Evolutionary conservation across 73 alveolate genomes (phyloP), one percentile per base, ranked within the genome.

Genomic region (Stentor coeruleus): DNA sequence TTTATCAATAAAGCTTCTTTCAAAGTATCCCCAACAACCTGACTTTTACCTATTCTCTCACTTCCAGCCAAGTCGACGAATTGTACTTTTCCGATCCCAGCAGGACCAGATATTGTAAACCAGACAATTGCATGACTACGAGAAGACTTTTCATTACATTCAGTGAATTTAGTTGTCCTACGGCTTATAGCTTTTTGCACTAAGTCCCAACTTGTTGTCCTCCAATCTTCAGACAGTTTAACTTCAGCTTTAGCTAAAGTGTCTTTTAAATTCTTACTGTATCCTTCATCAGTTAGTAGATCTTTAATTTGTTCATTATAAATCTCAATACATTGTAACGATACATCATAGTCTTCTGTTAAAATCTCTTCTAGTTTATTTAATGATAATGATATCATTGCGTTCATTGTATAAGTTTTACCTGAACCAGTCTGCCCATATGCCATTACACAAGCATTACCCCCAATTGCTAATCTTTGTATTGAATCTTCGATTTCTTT

Each of bases 1-100:
- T 95, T 95, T 28, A 95, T 95, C 26, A 89, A 58, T 84, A 82
- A 57, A 15, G 97, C 87, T 83, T 95, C 99, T 60, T 95, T 92
- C 3, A 91, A 58, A 74, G 96, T 84, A 35, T 89, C 94, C 3
- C 96, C 98, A 42, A 85, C 94, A 20, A 90, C 92, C 37, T 66
- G n/a, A 66, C 79, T 66, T 66, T 66, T 66, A 1, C 79, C 37
- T 26, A 66, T 66, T 66, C 79, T 15, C 39, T 75, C 83, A 37
- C 74, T 39, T 15, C 83, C 83, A 39, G 83, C 83, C 20, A 75
- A 38, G 3, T 75, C 83, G 6, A 75, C 83, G 26, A 75, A 75
- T n/a, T 75, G 59, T 1, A 75, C 38, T 6, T 14, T 75, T 39
- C 74, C 72, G 14, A 20, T 1, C 15, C n/a, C 20, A 35, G n/a